Evolutionary conservation across 148 eudicot species (phyloP), one percentile per base, ranked within the genome.

Genomic region (Persicaria tinctoria): DNA sequence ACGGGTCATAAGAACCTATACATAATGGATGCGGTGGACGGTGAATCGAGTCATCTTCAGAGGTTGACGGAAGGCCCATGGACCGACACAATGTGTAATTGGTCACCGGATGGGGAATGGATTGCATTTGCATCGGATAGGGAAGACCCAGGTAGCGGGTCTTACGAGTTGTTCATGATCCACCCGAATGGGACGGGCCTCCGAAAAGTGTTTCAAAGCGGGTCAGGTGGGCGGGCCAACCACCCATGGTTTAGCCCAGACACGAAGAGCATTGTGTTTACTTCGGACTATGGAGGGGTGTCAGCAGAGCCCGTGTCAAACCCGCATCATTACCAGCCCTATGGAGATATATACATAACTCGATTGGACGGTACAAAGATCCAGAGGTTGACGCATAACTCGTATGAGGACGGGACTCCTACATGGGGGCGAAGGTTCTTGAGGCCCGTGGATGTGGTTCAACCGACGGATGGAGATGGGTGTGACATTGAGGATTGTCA

Each of bases 161-260:
- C 90, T 41, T 94, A 82, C 46, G 97, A 83, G 53, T 38, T 91
- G 66, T 91, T 79, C 74, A 76, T 84, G 90, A 80, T 91, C 60
- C 97, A 87, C 59, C 97, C 95, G 4, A 85, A 94, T 46, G 93
- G 91, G 2, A 91, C 97, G 0, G 97, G 98, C 38, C 86, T 91
- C 5, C 87, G 82, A 7, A 90, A 87, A 78, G 76, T 94, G 68
- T 80, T 94, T 66, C 86, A 90, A 17, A 89, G 94, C 38, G 98
- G 97, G 6, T 45, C 70, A 3, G 89, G 83, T 2, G 97, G 97
- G 23, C 87, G 93, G 6, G 74, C 83, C 1, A 94, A 94, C 86
- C 97, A 94, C 79, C 97, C 98, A 4, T 87, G 88, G 88, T 91
- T 91, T 72, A 94, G 95, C 79, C 97, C 98, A 18, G 96, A 94